Base-by-base conservation (phyloP, 352 stramenopile genomes). In the Phytophthora fragariae region DNA sequence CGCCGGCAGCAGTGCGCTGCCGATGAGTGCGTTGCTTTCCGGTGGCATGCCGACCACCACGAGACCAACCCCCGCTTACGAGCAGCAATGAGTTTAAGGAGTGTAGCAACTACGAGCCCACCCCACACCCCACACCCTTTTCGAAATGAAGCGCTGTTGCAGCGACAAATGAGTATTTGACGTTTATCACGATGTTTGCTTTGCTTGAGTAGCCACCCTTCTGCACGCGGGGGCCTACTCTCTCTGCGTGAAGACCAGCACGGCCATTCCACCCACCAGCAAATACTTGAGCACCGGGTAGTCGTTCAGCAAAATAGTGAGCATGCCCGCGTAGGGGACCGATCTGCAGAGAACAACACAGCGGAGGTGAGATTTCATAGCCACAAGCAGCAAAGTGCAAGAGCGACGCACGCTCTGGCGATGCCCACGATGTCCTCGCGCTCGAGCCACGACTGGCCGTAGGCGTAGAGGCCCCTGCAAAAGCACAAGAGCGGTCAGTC, bases 281-380 rank as follows among this genome's bases (percentile, higher is more conserved):
- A 93, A 49, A 58, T 90, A 92, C 86, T 99, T 99, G 67, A 99
- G 85, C 62, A 98, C 89, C 17, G 97, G 98, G 86, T 99, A 99
- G 85, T 99, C 98, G 84, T 99, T 99, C 57, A 99, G 83, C 37
- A 99, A 89, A 79, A 99, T 99, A 10, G 98, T 99, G 10, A 99
- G 94, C 96, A 99, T 99, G 8, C 98, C 97, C 1, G 98, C 94
- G 88, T 99, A 99, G 55, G 97, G 95, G 62, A 99, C 85, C 7
- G 96, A 99, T 21, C 89, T 95, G 24, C 27, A 12, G 2, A 6
- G n/a, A 79, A 9, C 31, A 77, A 57, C 44, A 62, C 19, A 21
- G 19, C 19, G 19, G 19, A 47, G 58, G 31, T 58, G 3, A 78
- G 53, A 41, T 31, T 46, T 17, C 21, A 37, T 21, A 46, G 33